Percentiles rank a stretch among this genome's conserved stretches.
phyloP scores from a whole-genome alignment of 352 stramenopile species.

The Phytophthora pseudosyringae region DNA sequence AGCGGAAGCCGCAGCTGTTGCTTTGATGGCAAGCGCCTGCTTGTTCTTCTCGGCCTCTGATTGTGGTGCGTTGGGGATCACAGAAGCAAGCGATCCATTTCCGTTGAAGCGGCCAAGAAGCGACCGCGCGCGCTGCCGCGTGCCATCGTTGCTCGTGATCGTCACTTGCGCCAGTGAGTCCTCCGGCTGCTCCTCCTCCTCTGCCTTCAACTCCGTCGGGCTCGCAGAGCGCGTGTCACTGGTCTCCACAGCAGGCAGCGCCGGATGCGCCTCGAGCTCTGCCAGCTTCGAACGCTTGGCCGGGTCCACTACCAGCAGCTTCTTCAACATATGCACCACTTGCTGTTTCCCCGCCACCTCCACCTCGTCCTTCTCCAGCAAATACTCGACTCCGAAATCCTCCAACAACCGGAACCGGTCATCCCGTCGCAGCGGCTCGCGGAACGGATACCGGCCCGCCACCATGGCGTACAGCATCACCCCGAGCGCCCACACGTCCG shows the following conservation, averaged over 20 bases:
- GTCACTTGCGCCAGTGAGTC: conserved; percentile 2
- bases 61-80: conserved; percentile 27
- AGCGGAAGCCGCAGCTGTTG: conserved; percentile 13
- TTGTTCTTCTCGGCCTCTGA: conserved; percentile 35
- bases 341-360: conserved; percentile 45
- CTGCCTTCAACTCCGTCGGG: not conserved
- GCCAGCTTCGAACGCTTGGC: conserved; percentile 45
- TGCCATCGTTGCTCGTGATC: conserved; percentile 16
- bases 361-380: conserved; percentile 75
- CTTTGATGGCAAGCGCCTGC: conserved; percentile 22
- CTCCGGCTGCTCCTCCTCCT: conserved; percentile 6
- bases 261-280: conserved; percentile 50
- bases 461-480: conserved; percentile 85
- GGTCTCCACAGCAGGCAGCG: conserved; percentile 24
- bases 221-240: conserved; percentile 16
- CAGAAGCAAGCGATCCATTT: conserved; percentile 31
- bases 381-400: conserved; percentile 64
- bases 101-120: conserved; percentile 29
- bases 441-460: conserved; percentile 69
- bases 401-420: conserved; percentile 63
- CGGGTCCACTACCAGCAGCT: conserved; percentile 64
- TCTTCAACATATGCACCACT: conserved; percentile 57
- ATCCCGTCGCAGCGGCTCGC: conserved; percentile 57
- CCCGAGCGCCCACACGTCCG: conserved; percentile 83
- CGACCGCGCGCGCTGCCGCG: conserved; percentile 26